A percentile compares a stretch with the other conserved stretches of the same genome.
Evolutionary conservation across 176 grass and related monocot species (phyloP).

Genomic region (Elymus sibiricus): DNA sequence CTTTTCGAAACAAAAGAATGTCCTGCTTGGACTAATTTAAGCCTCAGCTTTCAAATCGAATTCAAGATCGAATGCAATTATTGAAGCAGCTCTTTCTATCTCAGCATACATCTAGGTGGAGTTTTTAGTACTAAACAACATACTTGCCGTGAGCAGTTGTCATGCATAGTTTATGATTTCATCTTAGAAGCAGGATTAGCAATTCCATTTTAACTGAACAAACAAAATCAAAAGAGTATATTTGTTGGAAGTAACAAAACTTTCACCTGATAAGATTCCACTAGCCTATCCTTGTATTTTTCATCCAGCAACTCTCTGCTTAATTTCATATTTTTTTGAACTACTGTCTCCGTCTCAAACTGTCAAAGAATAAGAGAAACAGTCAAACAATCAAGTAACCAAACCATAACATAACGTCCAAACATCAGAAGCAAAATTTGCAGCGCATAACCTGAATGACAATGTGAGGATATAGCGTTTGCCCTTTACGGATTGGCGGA

Average conservation of each 20-base stretch:
- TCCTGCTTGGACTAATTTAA: constrained; percentile 14
- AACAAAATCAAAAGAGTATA: constrained; percentile 20
- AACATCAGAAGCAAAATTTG: background rate
- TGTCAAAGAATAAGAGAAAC: constrained; percentile 41
- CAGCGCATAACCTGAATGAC: constrained; percentile 86
- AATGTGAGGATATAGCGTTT: constrained; percentile 97
- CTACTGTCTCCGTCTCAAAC: constrained; percentile 87
- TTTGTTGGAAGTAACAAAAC: constrained; percentile 27
- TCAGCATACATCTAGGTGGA: background rate
- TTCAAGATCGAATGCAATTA: background rate
- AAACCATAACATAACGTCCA: background rate
- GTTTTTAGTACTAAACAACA: background rate
- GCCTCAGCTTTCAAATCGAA: background rate
- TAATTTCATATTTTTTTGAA: constrained; percentile 66
- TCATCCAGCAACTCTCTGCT: constrained; percentile 64
- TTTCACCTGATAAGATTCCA: constrained; percentile 85
- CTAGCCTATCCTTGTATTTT: constrained; percentile 83
- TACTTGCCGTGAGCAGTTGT: background rate
- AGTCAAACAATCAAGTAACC: constrained; percentile 4
- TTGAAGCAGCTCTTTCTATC: background rate
- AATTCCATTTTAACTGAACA: background rate
- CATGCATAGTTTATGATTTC: background rate
- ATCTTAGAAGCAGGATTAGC: background rate
- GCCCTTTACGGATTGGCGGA: constrained; percentile 96
- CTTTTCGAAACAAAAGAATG: background rate